Evolutionary conservation across 2,329 filamentous ascomycete species (phyloP).

Genomic region (Zymoseptoria brevis): DNA sequence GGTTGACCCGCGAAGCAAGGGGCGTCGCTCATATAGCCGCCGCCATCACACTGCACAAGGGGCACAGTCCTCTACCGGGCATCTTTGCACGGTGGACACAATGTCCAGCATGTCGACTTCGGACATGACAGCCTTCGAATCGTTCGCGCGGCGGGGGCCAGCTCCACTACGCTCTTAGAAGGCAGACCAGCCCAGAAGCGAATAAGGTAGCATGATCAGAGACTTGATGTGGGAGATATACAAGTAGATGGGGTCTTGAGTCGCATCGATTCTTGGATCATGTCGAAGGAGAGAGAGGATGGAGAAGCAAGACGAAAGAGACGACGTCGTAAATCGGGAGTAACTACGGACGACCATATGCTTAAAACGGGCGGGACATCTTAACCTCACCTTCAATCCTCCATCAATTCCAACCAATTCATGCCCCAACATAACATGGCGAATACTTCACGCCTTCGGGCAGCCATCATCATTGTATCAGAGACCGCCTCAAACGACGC

Average conservation of each 20-base stretch:
- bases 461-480: constrained; percentile 78
- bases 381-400: neutral
- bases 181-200: no score
- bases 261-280: neutral
- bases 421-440: constrained; percentile 7
- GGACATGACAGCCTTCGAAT: neutral
- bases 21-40: neutral
- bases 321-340: neutral
- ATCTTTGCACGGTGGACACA: neutral
- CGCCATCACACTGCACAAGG: neutral
- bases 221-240: neutral
- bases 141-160: neutral
- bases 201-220: no score
- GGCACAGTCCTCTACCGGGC: neutral
- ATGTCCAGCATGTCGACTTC: neutral
- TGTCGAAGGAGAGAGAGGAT: neutral
- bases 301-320: neutral
- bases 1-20: neutral
- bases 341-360: neutral
- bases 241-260: neutral
- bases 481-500: constrained; percentile 79
- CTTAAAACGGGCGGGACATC: no score
- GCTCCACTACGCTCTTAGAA: no score
- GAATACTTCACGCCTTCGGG: constrained; percentile 46
- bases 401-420: neutral